These are phyloP conservation scores for Tilletiaria anomala DNA, from an alignment of 1,284 basidiomycete genomes.

Conservation along the genomic window DNA sequence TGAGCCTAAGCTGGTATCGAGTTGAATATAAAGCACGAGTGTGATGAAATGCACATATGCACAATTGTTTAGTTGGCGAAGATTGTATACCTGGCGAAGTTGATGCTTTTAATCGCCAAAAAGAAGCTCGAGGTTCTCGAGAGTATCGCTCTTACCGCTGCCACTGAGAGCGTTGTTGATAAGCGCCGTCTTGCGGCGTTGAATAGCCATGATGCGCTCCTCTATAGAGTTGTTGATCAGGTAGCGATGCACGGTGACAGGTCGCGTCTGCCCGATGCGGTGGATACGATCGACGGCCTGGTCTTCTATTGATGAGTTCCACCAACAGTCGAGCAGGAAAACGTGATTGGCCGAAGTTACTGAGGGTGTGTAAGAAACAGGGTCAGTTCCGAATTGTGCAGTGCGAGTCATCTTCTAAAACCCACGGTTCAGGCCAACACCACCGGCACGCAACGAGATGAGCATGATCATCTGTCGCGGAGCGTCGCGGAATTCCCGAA, in stretches of 20 bases:
- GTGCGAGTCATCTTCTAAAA: too few species aligned
- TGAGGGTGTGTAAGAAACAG: too few species aligned
- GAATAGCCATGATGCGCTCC: conserved; percentile 53
- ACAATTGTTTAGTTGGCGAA: too few species aligned
- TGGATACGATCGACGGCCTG: conserved; percentile 46
- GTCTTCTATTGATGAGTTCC: conserved; percentile 13
- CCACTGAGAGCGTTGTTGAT: conserved; percentile 46
- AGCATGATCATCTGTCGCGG: conserved; percentile 55
- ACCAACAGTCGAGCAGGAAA: conserved; percentile 37
- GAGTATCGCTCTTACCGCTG: conserved; percentile 14
- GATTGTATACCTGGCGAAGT: too few species aligned
- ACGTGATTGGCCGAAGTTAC: conserved; percentile 33
- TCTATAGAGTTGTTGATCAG: conserved; percentile 88
- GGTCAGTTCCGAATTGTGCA: too few species aligned
- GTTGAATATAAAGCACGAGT: too few species aligned
- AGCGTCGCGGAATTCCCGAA: conserved; percentile 60
- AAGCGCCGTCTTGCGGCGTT: conserved; percentile 82
- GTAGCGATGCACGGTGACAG: conserved; percentile 79
- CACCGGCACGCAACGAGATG: conserved; percentile 81
- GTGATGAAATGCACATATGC: too few species aligned
- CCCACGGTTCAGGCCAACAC: conserved; percentile 58
- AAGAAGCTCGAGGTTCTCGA: conserved; percentile 28
- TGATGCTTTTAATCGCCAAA: conserved; percentile 9
- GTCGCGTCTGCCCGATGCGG: conserved; percentile 69
- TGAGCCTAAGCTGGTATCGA: too few species aligned